These are phyloP conservation scores for Candida vartiovaarae DNA, from an alignment of 805 yeast species.

Conservation along the genomic window DNA sequence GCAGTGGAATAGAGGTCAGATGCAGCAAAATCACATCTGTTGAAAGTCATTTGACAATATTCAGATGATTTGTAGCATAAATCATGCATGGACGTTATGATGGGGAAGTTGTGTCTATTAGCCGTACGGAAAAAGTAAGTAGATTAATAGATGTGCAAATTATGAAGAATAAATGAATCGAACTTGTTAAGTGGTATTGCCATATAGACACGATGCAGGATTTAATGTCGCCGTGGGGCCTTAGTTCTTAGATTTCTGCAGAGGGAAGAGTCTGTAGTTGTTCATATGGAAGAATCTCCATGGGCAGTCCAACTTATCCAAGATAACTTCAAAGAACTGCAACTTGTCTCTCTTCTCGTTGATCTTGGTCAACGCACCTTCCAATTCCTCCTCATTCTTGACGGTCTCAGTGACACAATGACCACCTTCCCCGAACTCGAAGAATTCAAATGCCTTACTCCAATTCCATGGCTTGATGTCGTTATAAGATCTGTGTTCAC, in stretches of 20 bases:
- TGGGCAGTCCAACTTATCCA: constrained; percentile 59
- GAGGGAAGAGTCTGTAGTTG: constrained; percentile 21
- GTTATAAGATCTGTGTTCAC: constrained; percentile 69
- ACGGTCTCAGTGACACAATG: constrained; percentile 26
- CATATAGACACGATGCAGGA: too few relatives aligned
- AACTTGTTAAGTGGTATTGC: too few relatives aligned
- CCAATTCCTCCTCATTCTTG: constrained; percentile 31
- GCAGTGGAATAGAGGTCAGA: too few relatives aligned
- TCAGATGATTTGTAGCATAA: too few relatives aligned
- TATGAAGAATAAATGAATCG: too few relatives aligned
- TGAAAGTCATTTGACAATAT: too few relatives aligned
- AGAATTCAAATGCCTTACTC: constrained; percentile 57
- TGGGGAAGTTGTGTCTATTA: too few relatives aligned
- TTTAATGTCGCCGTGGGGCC: too few relatives aligned
- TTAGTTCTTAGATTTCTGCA: neutral
- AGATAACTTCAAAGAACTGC: constrained; percentile 51
- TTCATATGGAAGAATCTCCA: constrained; percentile 47
- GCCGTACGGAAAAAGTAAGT: too few relatives aligned
- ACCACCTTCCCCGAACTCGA: constrained; percentile 38
- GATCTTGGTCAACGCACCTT: constrained; percentile 25
- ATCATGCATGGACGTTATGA: too few relatives aligned
- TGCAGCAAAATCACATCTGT: too few relatives aligned
- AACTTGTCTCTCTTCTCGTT: constrained; percentile 26
- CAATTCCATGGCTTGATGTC: constrained; percentile 87
- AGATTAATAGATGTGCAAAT: too few relatives aligned